These are phyloP conservation scores for Camellia japonica DNA, from an alignment of 148 eudicot genomes.

Conservation along the genomic window DNA sequence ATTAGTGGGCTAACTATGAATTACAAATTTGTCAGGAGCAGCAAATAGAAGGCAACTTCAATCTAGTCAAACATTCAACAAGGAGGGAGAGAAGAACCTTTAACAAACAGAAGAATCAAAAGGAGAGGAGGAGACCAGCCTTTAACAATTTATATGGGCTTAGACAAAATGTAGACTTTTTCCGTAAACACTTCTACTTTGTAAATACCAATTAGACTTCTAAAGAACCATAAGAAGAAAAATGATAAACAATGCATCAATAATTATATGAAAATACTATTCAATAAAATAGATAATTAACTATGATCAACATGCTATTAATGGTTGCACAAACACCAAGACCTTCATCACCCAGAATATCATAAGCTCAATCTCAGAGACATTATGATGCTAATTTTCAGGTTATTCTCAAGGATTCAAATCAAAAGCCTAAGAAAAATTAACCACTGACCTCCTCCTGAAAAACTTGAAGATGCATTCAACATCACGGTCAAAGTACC, in stretches of 20 bases:
- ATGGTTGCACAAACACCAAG: neutral
- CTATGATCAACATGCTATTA: neutral
- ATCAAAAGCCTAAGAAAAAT: neutral
- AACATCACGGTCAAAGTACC: conserved; percentile 97
- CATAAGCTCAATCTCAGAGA: conserved; percentile 8
- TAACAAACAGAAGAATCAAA: neutral
- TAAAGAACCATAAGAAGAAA: neutral
- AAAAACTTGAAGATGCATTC: conserved; percentile 95
- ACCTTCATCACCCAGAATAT: neutral
- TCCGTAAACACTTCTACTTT: neutral
- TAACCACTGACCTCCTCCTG: conserved; percentile 55
- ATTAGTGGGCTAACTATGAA: too few species aligned
- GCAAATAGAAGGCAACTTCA: neutral
- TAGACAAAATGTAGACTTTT: neutral
- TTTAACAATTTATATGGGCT: too few species aligned
- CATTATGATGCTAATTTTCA: conserved; percentile 1
- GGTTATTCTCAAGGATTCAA: neutral
- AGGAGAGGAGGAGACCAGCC: too few species aligned
- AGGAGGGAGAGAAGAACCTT: neutral
- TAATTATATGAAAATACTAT: neutral
- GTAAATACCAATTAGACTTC: neutral
- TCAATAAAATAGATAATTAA: neutral
- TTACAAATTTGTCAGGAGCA: neutral
- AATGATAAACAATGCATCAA: neutral
- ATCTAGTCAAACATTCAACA: neutral